Conservation (phyloP, 257 asterid genomes). For the Mentha longifolia region DNA sequence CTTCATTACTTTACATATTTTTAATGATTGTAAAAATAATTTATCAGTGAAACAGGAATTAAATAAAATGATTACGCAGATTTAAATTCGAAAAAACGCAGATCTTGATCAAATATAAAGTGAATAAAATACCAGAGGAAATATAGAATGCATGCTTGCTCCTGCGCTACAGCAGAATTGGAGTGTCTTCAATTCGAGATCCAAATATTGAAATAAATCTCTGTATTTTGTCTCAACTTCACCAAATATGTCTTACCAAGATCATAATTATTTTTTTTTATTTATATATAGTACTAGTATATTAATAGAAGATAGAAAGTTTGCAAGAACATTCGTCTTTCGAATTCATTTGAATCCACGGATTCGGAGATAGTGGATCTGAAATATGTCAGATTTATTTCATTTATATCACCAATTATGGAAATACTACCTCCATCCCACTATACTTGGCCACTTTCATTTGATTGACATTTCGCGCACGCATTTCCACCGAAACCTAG, state of each 20-base stretch:
- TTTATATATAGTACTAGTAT: too few species aligned
- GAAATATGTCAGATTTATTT: too few species aligned
- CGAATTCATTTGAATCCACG: too few species aligned
- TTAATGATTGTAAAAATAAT: neutral
- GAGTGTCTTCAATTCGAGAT: neutral
- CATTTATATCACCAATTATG: too few species aligned
- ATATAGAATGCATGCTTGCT: neutral
- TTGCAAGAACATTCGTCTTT: neutral
- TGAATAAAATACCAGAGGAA: neutral
- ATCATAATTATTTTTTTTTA: neutral
- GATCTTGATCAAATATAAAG: neutral
- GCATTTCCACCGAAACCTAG: too few species aligned
- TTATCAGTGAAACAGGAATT: neutral
- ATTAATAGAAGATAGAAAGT: too few species aligned
- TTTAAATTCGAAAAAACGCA: neutral
- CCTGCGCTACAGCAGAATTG: neutral
- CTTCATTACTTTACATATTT: neutral
- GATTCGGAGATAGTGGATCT: slow-evolving; percentile 6
- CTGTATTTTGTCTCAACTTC: neutral
- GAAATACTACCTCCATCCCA: too few species aligned
- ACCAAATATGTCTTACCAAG: neutral
- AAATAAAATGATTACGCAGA: neutral
- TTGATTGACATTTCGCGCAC: too few species aligned
- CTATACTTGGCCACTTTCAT: too few species aligned
- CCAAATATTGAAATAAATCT: neutral